Evolutionary conservation across 78 protist genomes (phyloP).

Genomic region (Salpingoeca rosetta): DNA sequence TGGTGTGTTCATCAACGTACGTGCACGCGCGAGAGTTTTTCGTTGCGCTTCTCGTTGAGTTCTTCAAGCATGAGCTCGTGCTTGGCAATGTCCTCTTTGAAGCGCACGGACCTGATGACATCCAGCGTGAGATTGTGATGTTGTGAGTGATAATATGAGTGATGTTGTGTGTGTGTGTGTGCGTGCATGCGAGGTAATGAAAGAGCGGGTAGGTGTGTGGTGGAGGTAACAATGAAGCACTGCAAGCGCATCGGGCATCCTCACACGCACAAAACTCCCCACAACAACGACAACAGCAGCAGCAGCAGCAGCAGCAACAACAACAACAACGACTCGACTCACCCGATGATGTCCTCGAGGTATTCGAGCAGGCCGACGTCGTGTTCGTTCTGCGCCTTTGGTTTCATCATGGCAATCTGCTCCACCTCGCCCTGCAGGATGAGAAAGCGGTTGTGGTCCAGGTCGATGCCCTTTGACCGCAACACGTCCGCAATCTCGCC

Average conservation of each 20-base stretch:
- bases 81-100: conserved; percentile 57
- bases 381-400: conserved; percentile 71
- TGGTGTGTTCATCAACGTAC: no score
- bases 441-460: conserved; percentile 96
- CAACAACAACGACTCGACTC: no score
- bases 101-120: neutral
- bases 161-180: no score
- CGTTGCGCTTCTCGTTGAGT: conserved; percentile 58
- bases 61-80: conserved; percentile 45
- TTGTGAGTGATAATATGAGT: no score
- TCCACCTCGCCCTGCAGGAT: conserved; percentile 96
- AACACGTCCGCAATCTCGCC: conserved; percentile 65
- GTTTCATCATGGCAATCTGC: conserved; percentile 97
- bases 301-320: no score
- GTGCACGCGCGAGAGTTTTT: conserved; percentile 42
- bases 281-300: no score
- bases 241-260: no score
- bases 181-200: no score
- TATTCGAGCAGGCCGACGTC: conserved; percentile 98
- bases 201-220: no score
- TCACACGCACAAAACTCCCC: no score
- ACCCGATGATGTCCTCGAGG: conserved; percentile 97
- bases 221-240: no score
- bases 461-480: conserved; percentile 77
- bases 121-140: no score